Evolutionary conservation across 805 yeast species (phyloP).

Genomic region (Clavispora fructus): DNA sequence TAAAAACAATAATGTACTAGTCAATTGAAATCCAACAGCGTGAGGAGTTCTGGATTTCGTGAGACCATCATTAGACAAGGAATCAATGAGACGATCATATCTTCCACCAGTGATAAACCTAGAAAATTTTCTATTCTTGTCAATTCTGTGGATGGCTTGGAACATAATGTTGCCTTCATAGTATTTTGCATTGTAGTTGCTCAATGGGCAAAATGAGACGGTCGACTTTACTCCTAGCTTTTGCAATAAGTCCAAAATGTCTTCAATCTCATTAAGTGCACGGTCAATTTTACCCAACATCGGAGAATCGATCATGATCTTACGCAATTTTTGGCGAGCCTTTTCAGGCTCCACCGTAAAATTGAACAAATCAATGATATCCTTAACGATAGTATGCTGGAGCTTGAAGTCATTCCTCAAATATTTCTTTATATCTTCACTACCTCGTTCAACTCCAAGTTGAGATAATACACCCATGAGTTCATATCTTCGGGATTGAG

Average conservation of each 20-base stretch:
- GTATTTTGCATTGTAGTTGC: conserved; percentile 76
- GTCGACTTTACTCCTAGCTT: conserved; percentile 55
- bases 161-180: conserved; percentile 84
- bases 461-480: conserved; percentile 73
- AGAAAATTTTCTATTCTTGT: conserved; percentile 38
- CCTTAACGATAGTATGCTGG: conserved; percentile 77
- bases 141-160: conserved; percentile 70
- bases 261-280: conserved; percentile 55
- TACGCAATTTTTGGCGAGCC: conserved; percentile 58
- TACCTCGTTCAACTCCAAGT: conserved; percentile 61
- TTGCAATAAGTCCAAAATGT: conserved; percentile 50
- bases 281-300: conserved; percentile 55
- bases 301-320: conserved; percentile 71
- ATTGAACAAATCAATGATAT: conserved; percentile 67
- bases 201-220: conserved; percentile 70
- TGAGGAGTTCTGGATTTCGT: conserved; percentile 21
- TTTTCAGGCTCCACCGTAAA: conserved; percentile 65
- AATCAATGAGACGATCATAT: conserved; percentile 68
- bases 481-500: conserved; percentile 52
- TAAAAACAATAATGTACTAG: conserved; percentile 40
- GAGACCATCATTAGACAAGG: conserved; percentile 49
- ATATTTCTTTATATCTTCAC: conserved; percentile 48
- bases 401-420: conserved; percentile 57
- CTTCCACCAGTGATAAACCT: conserved; percentile 89
- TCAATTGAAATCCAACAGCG: conserved; percentile 86